Conservation (phyloP, 139 green algal genomes). For the Volvox africanus region DNA sequence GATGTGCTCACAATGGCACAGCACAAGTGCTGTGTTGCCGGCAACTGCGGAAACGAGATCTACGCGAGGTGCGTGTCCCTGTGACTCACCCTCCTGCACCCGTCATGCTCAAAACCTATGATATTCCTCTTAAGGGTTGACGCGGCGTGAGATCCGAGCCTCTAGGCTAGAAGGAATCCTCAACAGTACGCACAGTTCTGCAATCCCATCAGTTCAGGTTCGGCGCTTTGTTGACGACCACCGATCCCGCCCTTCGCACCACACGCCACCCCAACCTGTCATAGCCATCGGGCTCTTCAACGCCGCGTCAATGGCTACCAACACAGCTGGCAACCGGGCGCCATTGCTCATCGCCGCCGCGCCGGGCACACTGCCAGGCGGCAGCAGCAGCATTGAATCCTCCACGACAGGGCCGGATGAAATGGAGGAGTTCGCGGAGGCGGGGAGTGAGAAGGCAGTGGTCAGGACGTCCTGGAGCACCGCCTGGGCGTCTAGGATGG, state of each 20-base stretch:
- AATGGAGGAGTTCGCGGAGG: neutral
- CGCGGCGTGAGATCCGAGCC: too few species aligned
- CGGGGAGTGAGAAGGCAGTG: neutral
- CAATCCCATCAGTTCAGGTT: too few species aligned
- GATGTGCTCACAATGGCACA: too few species aligned
- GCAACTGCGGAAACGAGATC: too few species aligned
- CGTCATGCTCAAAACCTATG: too few species aligned
- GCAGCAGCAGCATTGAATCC: conserved; percentile 11
- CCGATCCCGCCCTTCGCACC: neutral
- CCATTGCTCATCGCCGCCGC: neutral
- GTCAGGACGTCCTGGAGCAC: neutral
- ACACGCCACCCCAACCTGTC: neutral
- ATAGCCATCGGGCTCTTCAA: neutral
- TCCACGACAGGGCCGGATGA: neutral
- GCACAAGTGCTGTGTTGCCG: too few species aligned
- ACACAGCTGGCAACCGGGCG: neutral
- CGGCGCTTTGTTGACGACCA: neutral
- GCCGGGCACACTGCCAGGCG: neutral
- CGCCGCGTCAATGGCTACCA: conserved; percentile 17
- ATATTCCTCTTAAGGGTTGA: too few species aligned
- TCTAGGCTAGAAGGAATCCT: too few species aligned
- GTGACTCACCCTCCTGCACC: too few species aligned
- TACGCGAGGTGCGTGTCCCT: too few species aligned
- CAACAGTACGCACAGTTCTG: too few species aligned
- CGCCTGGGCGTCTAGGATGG: conserved; percentile 14